Base-by-base conservation (phyloP, 352 stramenopile genomes). In the Pythium phragmiticola region DNA sequence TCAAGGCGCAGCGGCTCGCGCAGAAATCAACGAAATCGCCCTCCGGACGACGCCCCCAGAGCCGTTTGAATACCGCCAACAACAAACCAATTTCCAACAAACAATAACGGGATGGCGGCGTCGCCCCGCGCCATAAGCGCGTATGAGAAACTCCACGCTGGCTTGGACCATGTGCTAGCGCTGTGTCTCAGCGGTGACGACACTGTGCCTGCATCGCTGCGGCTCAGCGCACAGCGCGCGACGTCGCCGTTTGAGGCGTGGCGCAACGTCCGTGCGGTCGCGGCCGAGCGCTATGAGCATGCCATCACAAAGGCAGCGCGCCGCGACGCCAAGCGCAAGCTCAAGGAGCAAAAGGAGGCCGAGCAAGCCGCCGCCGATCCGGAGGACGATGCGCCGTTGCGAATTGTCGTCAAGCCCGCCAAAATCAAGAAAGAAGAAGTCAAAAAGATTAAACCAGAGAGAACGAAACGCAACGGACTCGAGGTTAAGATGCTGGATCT, bases 151-250 rank as follows among this genome's bases (percentile, higher is more conserved):
- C 59, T 88, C 55, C 68, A 81, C 57, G 34, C 78, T 45, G 68
- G 70, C 9, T 60, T 90, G 74, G 81, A 90, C 59, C 78, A 87
- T 53, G 72, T 57, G 61, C 68, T 86, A 33, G 34, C 72, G 58
- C 67, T 70, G 33, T 69, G 76, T 48, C 42, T 77, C 19, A 41
- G 14, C 37, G 43, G 37, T 14, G 30, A 60, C 26, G 51, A 70
- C 16, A 57, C 63, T 28, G 57, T 81, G 41, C 72, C 77, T 0
- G 9, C 56, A 12, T 37, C 56, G 8, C 34, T 72, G 39, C n/a
- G 19, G 17, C 17, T 74, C 17, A 33, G 45, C 14, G 48, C 45
- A 0, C 9, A 16, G 14, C n/a, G 41, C 23, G 3, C 37, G 37
- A 34, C 49, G 21, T 17, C 55, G 49, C 57, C 70, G 2, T 52